A percentile compares a stretch with the other conserved stretches of the same genome.
phyloP scores from a whole-genome alignment of 2,329 filamentous ascomycete genomes.

The Talaromyces amestolkiae region DNA sequence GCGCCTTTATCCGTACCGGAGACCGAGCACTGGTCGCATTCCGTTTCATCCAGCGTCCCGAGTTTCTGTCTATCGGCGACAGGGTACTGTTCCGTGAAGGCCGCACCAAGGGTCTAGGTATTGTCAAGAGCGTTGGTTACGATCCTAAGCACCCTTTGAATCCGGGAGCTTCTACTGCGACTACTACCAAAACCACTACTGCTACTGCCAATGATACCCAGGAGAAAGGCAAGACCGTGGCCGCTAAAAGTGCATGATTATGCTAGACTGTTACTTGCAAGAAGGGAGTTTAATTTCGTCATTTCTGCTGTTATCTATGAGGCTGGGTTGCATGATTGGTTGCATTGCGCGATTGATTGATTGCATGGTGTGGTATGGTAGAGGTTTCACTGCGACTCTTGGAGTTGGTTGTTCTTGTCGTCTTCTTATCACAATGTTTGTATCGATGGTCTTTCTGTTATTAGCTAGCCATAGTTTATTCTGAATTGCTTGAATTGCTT shows the following conservation, averaged over 20 bases:
- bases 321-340: neutral
- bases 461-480: neutral
- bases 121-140: conserved; percentile 89
- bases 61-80: conserved; percentile 86
- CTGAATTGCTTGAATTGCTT: neutral
- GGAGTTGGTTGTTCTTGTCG: neutral
- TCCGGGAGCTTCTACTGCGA: conserved; percentile 29
- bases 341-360: conserved; percentile 9
- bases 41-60: conserved; percentile 87
- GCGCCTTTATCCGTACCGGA: conserved; percentile 90
- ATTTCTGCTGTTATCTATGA: conserved; percentile 2
- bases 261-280: neutral
- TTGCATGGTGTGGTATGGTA: neutral
- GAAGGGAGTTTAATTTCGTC: conserved; percentile 5
- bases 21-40: conserved; percentile 94
- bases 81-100: conserved; percentile 91
- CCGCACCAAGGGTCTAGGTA: conserved; percentile 89
- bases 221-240: neutral
- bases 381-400: neutral
- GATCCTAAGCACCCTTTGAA: conserved; percentile 61
- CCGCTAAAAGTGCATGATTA: conserved; percentile 10
- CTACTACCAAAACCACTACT: conserved; percentile 4
- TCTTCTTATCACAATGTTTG: neutral
- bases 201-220: neutral
- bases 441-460: neutral